Percentiles rank a stretch among this genome's conserved stretches.
These are phyloP conservation scores for Colletotrichum euphorbiae DNA, from an alignment of 2,329 filamentous ascomycete genomes.

Conservation along the genomic window DNA sequence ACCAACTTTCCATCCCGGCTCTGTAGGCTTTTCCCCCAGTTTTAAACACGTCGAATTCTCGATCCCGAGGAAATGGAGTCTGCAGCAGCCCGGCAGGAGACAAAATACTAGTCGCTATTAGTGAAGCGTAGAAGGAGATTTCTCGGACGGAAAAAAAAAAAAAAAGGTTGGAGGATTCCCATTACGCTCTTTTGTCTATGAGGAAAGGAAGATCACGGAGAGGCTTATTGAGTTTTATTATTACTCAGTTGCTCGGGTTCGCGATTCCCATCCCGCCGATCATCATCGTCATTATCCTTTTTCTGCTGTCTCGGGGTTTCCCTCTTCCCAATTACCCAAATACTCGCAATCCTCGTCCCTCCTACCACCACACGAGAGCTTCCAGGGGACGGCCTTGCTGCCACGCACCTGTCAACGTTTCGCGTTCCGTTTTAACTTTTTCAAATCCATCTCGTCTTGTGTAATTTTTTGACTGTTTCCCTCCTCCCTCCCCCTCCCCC, in stretches of 20 bases:
- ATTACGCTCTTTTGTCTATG: too few relatives aligned
- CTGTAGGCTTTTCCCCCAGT: not conserved
- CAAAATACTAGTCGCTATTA: not conserved
- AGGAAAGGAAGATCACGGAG: too few relatives aligned
- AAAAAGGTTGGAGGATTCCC: too few relatives aligned
- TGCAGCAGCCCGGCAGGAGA: not conserved
- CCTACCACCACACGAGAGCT: not conserved
- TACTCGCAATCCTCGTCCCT: not conserved
- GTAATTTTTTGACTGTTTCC: not conserved
- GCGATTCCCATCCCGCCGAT: too few relatives aligned
- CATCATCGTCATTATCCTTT: not conserved
- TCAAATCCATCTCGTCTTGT: not conserved
- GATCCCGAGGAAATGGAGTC: conserved; percentile 1
- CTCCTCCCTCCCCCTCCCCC: not conserved
- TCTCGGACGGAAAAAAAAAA: too few relatives aligned
- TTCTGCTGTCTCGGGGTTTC: not conserved
- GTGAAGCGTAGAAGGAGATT: not conserved
- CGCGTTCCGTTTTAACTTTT: conserved; percentile 3
- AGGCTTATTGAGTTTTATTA: too few relatives aligned
- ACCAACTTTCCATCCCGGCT: too few relatives aligned
- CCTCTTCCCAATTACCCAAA: too few relatives aligned
- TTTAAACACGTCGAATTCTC: not conserved
- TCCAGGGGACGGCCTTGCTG: conserved; percentile 18
- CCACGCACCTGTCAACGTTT: conserved; percentile 15
- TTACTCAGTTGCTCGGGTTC: too few relatives aligned